Evolutionary conservation across 441 rosid species (phyloP).

Genomic region (Raphanus hybrid): DNA sequence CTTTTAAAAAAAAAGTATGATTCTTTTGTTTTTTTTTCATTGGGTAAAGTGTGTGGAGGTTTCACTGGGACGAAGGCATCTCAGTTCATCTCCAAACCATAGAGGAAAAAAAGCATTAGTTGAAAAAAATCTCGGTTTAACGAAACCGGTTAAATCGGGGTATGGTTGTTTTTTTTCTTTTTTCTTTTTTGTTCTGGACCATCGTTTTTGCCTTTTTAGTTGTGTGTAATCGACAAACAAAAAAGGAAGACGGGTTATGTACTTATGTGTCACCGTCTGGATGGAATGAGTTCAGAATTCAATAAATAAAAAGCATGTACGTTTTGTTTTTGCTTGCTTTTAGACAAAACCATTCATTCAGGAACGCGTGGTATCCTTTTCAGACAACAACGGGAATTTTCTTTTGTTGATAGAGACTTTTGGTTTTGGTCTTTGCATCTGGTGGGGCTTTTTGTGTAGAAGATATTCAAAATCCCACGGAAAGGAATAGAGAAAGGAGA

Average conservation of each 20-base stretch:
- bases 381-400: slow-evolving; percentile 31
- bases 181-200: not conserved
- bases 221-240: slow-evolving; percentile 10
- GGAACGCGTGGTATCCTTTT: slow-evolving; percentile 29
- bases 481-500: slow-evolving; percentile 25
- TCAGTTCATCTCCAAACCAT: slow-evolving; percentile 30
- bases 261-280: slow-evolving; percentile 31
- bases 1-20: slow-evolving; percentile 18
- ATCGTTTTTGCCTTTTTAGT: not conserved
- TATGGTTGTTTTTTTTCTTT: not conserved
- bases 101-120: not conserved
- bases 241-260: slow-evolving; percentile 1
- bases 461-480: slow-evolving; percentile 38
- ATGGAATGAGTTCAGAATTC: slow-evolving; percentile 35
- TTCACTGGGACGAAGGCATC: slow-evolving; percentile 27
- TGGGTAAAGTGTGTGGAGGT: slow-evolving; percentile 21
- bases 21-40: slow-evolving; percentile 21
- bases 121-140: not conserved
- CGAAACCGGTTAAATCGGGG: slow-evolving; percentile 6
- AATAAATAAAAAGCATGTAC: slow-evolving; percentile 30
- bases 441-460: slow-evolving; percentile 11
- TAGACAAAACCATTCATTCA: slow-evolving; percentile 5
- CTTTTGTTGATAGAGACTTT: slow-evolving; percentile 19
- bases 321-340: slow-evolving; percentile 11
- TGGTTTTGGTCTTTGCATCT: slow-evolving; percentile 2